Base-by-base conservation (phyloP, 225 moss, liverwort and hornwort species). In the Lunularia cruciata region DNA sequence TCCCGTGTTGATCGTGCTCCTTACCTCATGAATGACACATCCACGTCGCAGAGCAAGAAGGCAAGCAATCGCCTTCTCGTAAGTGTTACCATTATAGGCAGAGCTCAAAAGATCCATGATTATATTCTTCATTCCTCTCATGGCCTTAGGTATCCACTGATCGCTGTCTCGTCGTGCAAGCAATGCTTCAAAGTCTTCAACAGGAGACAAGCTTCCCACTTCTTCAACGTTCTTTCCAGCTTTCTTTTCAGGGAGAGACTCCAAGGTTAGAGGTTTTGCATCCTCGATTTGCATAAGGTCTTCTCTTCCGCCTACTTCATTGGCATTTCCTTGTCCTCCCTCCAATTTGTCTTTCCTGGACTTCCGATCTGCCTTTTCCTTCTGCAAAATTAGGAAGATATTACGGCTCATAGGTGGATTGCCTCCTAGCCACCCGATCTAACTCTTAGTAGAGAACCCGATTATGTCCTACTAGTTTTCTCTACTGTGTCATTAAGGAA, bases 81-180 rank as follows among this genome's bases (percentile, higher is more conserved):
- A 93, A 1, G 89, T 90, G 82, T 96, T 92, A 63, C 90, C 96
- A 80, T 90, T 89, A 66, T 93, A 91, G 5, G 93, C 87, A 40
- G 93, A 86, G 47, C 88, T 79, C 35, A 98, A 78, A 51, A 98
- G 85, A 75, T 91, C 98, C 52, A 54, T 75, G 57, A 93, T 88
- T 34, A 88, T 83, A 73, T 93, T 98, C 73, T 88, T 83, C 89
- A 98, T 91, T 63, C 86, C 93, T 74, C 79, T 77, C 28, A 98
- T 75, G 32, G 90, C 96, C 77, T 81, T 98, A 32, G 64, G 74
- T 72, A 98, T 72, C 92, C 90, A 96, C 63, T 98, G 75, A 75
- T 73, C 71, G 72, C 88, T 84, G 75, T 98, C 98, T 52, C 91
- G 92, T 57, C 91, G 90, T 60, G 86, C 91, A 70, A 98, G 69